Base-by-base conservation (phyloP, 2,329 filamentous ascomycete genomes). In the Aureobasidium sp. region DNA sequence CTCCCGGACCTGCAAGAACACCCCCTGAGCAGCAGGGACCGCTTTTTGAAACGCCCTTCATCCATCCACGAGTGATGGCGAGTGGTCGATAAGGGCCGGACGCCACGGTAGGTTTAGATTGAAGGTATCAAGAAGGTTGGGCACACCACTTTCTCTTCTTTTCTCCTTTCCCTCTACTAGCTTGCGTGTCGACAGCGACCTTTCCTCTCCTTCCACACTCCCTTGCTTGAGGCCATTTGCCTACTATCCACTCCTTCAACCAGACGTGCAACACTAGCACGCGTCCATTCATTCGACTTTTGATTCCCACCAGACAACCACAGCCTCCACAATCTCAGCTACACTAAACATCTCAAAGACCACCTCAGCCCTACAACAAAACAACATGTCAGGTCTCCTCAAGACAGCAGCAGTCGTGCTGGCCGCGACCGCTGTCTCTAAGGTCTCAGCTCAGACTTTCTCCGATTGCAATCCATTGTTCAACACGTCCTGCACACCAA, bases 391-490 rank as follows among this genome's bases (percentile, higher is more conserved):
- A 50, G 22, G n/a, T n/a, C 24, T 60, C 35, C 11, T 60, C 24
- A 50, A 60, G 27, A 60, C 57, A 50, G 35, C 47, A 52, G 63
- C 63, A 39, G 50, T 74, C 62, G 68, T 71, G 64, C 66, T 73
- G 56, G 61, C 71, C 59, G 71, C 72, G 48, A 60, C 57, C 17
- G 63, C 73, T 45, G 66, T 74, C 48, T 70, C 80, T 63, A 75
- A 81, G 37, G 77, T 78, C 59, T 67, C 80, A 49, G 91, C 88
- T 56, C 92, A 97, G 74, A 91, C 91, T 29, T 84, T 75, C 61
- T 91, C 89, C 6, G 72, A 79, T 40, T 97, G 92, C 78, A 86
- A 96, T 70, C 92, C 92, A 5, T 79, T 88, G 70, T 82, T 91
- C 66, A 72, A 75, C 60, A 83, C 80, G 44, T 70, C 67, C 37